Percentiles rank a stretch among this genome's conserved stretches.
Conservation (phyloP, 2,329 filamentous ascomycete genomes). For the Sporothrix brasiliensis region DNA sequence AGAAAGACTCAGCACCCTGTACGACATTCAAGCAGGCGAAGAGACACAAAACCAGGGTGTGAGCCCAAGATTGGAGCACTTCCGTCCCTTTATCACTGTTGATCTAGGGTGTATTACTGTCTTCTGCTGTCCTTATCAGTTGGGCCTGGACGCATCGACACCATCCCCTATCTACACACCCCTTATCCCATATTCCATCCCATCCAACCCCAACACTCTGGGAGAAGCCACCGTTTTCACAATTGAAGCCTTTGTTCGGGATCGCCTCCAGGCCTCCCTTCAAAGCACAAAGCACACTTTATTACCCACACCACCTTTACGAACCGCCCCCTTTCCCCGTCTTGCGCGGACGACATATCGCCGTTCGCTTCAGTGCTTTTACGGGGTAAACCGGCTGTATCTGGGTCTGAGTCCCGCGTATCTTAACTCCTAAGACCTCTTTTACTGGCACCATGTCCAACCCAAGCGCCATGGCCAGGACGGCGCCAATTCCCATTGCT, state of each 20-base stretch:
- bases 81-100: conserved; percentile 9
- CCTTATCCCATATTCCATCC: conserved; percentile 11
- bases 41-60: background rate
- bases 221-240: background rate
- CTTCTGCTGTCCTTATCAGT: conserved; percentile 21
- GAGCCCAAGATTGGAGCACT: conserved; percentile 14
- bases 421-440: background rate
- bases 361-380: conserved; percentile 7
- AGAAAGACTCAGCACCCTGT: background rate
- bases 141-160: conserved; percentile 21
- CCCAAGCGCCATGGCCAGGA: conserved; percentile 58
- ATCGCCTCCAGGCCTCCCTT: conserved; percentile 16
- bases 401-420: conserved; percentile 10
- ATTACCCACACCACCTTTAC: conserved; percentile 23
- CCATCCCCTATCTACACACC: conserved; percentile 26
- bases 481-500: conserved; percentile 67
- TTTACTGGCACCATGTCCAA: conserved; percentile 54
- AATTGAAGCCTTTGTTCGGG: conserved; percentile 1
- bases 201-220: background rate
- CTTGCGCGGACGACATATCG: conserved; percentile 18
- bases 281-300: background rate
- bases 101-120: conserved; percentile 3
- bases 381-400: conserved; percentile 25
- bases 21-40: background rate
- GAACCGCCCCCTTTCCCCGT: conserved; percentile 16